These are phyloP conservation scores for Setaria viridis DNA, from an alignment of 202 grass and related monocot species.

Conservation along the genomic window DNA sequence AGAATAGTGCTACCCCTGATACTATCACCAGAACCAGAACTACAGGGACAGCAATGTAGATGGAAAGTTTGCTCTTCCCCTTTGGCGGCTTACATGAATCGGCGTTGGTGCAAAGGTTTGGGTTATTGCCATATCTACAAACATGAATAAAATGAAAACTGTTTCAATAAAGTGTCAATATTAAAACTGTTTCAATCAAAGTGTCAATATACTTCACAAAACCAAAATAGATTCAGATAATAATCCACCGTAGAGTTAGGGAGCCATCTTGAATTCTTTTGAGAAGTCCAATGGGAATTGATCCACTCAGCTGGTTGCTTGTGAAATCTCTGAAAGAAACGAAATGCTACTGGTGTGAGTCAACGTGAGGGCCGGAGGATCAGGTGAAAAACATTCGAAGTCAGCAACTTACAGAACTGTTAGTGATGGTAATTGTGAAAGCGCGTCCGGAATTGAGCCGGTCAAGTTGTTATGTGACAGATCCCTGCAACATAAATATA, in stretches of 20 bases:
- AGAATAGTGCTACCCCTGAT: neutral
- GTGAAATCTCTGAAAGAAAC: slow-evolving; percentile 49
- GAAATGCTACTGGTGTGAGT: too few relatives aligned
- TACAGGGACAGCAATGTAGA: slow-evolving; percentile 53
- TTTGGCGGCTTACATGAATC: slow-evolving; percentile 30
- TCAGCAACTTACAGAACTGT: too few relatives aligned
- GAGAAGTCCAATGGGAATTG: slow-evolving; percentile 55
- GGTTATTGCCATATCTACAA: slow-evolving; percentile 44
- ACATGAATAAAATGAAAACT: neutral
- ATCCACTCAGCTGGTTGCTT: slow-evolving; percentile 58
- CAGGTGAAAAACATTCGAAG: too few relatives aligned
- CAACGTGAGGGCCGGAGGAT: too few relatives aligned
- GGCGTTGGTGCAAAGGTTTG: slow-evolving; percentile 40
- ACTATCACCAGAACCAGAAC: slow-evolving; percentile 42
- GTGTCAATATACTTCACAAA: neutral
- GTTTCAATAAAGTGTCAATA: too few relatives aligned
- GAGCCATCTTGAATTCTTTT: slow-evolving; percentile 58
- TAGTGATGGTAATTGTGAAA: too few relatives aligned
- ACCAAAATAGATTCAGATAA: neutral
- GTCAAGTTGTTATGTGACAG: too few relatives aligned
- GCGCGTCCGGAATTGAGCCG: too few relatives aligned
- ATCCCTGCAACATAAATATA: too few relatives aligned
- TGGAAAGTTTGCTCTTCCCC: slow-evolving; percentile 32
- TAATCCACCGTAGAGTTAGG: slow-evolving; percentile 51
- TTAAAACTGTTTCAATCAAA: too few relatives aligned